Base-by-base conservation (phyloP, 2,329 filamentous ascomycete species). In the Colletotrichum sp. region DNA sequence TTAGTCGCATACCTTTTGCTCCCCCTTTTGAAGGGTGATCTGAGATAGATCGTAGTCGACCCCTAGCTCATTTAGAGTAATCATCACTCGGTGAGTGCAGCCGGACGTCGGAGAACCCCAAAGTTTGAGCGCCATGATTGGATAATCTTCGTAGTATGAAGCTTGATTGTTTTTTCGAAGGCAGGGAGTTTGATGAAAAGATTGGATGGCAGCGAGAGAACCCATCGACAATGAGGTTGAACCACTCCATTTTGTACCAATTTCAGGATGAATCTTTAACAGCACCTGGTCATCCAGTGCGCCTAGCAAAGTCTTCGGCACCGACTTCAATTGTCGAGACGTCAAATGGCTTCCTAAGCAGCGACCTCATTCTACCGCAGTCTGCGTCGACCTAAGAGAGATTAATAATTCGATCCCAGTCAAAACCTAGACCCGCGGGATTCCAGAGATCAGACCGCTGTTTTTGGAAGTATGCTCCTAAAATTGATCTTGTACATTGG, bases 191-290 rank as follows among this genome's bases (percentile, higher is more conserved):
- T 13, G 5, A 13, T 34, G 32, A 13, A 34, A 13, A 6, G 12
- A 39, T 18, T 44, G 36, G 36, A 44, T 44, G 16, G 1, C 36
- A 18, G 36, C 16, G 2, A 3, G 8, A 0, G 16, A 18, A 18
- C 18, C 0, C 8, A 44, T 18, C 1, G 1, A 18, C 0, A 44
- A 18, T 44, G 8, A 18, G 16, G 36, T 18, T 44, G 36, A 18
- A 18, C 0, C 2, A 3, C 16, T 1, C 0, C 36, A n/a, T 10
- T 44, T n/a, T n/a, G 0, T 18, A 44, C 36, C 0, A 5, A n/a
- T n/a, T 3, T 2, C 36, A 44, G 36, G 36, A 10, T 2, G 36
- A 44, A 39, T 39, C 36, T 39, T 39, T 4, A 39, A 39, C 36
- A 39, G 16, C 1, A 18, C 15, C 1, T 39, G 16, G 1, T 18